Conservation (phyloP, 1,284 basidiomycete species). For the Clitocybe nebularis region DNA sequence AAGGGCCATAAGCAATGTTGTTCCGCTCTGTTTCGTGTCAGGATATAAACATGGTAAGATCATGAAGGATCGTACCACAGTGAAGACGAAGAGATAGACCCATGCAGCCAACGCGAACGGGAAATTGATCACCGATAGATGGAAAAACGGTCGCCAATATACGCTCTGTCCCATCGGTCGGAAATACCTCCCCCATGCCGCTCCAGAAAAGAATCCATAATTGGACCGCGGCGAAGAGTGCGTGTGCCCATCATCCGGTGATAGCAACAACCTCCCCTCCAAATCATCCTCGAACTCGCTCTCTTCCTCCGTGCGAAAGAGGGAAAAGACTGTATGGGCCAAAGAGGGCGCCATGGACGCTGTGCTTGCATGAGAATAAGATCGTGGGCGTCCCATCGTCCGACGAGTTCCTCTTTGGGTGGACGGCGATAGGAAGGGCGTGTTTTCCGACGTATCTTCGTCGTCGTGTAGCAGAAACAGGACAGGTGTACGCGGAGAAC, state of each 20-base stretch:
- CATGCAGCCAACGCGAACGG: constrained; percentile 69
- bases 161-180: constrained; percentile 47
- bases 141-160: constrained; percentile 63
- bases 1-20: constrained; percentile 68
- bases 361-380: constrained; percentile 51
- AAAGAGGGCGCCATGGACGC: constrained; percentile 56
- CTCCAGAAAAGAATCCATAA: constrained; percentile 27
- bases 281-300: constrained; percentile 19
- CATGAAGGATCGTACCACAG: constrained; percentile 49
- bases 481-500: constrained; percentile 17
- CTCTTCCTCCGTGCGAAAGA: constrained; percentile 44
- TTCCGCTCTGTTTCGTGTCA: constrained; percentile 58
- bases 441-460: constrained; percentile 23
- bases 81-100: constrained; percentile 74
- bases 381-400: constrained; percentile 35
- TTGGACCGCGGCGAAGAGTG: constrained; percentile 9
- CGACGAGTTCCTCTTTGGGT: constrained; percentile 17
- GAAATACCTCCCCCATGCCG: constrained; percentile 54
- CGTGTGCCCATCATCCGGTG: neutral
- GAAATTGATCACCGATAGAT: constrained; percentile 69
- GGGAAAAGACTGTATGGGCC: constrained; percentile 60
- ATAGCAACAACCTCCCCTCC: constrained; percentile 12
- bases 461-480: constrained; percentile 15
- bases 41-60: neutral
- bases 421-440: constrained; percentile 24